These are phyloP conservation scores for Narthecium ossifragum DNA, from an alignment of 106 monocot genomes.

Conservation along the genomic window DNA sequence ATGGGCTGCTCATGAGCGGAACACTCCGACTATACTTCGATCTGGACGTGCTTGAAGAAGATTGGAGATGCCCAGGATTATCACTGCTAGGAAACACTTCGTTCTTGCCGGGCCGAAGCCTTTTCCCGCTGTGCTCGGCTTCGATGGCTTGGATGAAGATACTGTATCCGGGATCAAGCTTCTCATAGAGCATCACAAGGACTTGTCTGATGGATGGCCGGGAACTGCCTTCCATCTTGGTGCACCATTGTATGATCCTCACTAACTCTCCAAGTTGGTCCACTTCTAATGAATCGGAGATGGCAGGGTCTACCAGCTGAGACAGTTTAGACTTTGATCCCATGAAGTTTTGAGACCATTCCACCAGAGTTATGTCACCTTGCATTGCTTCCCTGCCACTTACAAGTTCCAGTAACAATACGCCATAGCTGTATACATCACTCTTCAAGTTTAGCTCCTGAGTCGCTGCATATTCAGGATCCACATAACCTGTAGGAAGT, in stretches of 20 bases:
- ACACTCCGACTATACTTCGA: conserved; percentile 84
- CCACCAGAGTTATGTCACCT: conserved; percentile 63
- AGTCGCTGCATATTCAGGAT: conserved; percentile 76
- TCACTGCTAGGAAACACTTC: conserved; percentile 41
- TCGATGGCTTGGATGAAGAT: conserved; percentile 27
- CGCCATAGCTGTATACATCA: conserved; percentile 89
- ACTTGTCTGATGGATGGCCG: conserved; percentile 92
- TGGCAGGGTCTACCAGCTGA: conserved; percentile 56
- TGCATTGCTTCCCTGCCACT: conserved; percentile 76
- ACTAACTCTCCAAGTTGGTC: conserved; percentile 54
- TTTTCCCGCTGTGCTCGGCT: conserved; percentile 11
- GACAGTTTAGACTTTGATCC: conserved; percentile 21
- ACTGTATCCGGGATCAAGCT: conserved; percentile 42
- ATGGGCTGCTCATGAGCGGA: conserved; percentile 60
- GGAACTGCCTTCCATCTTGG: conserved; percentile 51
- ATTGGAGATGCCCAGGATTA: conserved; percentile 53
- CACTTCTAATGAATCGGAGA: conserved; percentile 38
- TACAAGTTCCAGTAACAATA: conserved; percentile 69
- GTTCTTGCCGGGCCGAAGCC: conserved; percentile 7
- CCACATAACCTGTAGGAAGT: conserved; percentile 79
- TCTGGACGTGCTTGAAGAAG: conserved; percentile 85
- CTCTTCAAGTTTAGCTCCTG: conserved; percentile 79
- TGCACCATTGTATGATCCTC: conserved; percentile 69
- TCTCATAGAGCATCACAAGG: conserved; percentile 58
- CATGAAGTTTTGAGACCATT: conserved; percentile 70